Evolutionary conservation across 139 green algal genomes (phyloP).

Genomic region (Astrephomene gubernaculifera): DNA sequence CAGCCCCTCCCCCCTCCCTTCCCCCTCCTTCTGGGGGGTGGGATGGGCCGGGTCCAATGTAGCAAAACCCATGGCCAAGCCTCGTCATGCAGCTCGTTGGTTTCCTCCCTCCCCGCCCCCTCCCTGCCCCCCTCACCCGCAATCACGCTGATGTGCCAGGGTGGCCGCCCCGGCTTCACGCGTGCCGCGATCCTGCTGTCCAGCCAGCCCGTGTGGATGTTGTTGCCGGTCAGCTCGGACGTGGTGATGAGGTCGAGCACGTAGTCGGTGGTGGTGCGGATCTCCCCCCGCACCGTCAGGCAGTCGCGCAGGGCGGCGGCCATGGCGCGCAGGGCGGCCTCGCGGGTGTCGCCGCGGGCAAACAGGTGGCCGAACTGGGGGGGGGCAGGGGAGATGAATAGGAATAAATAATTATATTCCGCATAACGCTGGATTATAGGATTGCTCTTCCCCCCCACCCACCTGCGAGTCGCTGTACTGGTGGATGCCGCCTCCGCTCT

Average conservation of each 20-base stretch:
- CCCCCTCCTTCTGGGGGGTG: too few species aligned
- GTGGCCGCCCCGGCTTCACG: conserved; percentile 67
- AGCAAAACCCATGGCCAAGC: too few species aligned
- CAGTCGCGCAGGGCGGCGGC: conserved; percentile 93
- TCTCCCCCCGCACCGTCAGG: conserved; percentile 95
- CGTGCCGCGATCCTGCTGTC: conserved; percentile 89
- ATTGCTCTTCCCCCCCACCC: not conserved
- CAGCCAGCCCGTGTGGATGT: conserved; percentile 97
- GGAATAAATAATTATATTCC: too few species aligned
- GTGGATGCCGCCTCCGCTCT: conserved; percentile 94
- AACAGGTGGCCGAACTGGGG: conserved; percentile 98
- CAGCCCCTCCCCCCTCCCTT: too few species aligned
- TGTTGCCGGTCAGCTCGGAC: conserved; percentile 77
- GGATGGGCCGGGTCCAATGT: too few species aligned
- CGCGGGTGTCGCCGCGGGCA: conserved; percentile 86
- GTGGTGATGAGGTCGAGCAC: conserved; percentile 74
- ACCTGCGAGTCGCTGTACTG: conserved; percentile 98
- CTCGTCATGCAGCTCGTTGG: not conserved
- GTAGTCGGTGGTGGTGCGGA: conserved; percentile 88
- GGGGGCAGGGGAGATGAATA: not conserved
- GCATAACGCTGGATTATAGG: too few species aligned
- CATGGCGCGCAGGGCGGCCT: conserved; percentile 90
- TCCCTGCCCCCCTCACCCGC: conserved; percentile 60
- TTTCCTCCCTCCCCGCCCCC: not conserved
- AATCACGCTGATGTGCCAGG: conserved; percentile 95